Evolutionary conservation across 164 flowering plant genomes (phyloP).

Genomic region (Litsea cubeba): DNA sequence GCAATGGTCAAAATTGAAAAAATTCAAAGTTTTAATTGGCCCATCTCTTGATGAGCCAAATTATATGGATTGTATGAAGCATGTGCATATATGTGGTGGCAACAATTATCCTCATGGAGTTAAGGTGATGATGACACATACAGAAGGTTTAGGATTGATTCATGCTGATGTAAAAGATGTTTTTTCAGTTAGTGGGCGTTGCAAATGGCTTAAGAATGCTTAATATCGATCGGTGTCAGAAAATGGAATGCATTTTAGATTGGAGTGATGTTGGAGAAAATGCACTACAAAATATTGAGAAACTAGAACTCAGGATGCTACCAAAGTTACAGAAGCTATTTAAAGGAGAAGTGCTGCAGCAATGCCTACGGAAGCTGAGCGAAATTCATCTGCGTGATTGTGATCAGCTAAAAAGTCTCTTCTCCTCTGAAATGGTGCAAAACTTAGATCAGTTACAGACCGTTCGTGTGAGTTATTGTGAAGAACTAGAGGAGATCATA

Average conservation of each 20-base stretch:
- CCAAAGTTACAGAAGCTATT: background rate
- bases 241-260: background rate
- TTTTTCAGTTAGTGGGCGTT: background rate
- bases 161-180: background rate
- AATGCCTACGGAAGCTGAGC: background rate
- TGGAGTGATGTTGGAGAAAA: background rate
- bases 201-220: background rate
- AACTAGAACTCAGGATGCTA: background rate
- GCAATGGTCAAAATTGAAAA: background rate
- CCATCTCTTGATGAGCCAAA: background rate
- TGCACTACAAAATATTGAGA: background rate
- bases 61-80: background rate
- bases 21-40: background rate
- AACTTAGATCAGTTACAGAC: background rate
- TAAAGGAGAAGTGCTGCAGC: background rate
- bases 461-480: background rate
- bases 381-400: background rate
- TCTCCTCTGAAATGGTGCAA: background rate
- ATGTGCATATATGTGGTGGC: background rate
- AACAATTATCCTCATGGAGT: background rate
- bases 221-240: background rate
- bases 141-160: background rate
- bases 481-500: background rate
- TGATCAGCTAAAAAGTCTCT: background rate
- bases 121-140: background rate